Base-by-base conservation (phyloP, 768 basidiomycete genomes). In the Auricularia auricula-judae region DNA sequence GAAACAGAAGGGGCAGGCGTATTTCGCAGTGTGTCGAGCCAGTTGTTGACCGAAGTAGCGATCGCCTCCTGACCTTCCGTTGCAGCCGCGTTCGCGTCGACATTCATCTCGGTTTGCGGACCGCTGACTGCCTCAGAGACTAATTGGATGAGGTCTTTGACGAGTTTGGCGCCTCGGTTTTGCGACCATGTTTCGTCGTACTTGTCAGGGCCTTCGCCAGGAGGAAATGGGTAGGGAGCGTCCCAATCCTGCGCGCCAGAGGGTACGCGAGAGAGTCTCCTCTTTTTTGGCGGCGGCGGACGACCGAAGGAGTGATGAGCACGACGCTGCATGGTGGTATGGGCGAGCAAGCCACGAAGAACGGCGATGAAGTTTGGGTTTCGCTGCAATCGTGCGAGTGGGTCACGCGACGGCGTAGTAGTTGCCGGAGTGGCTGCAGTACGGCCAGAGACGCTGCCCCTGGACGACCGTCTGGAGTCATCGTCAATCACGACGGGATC, bases 161-260 rank as follows among this genome's bases (percentile, higher is more conserved):
- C 60, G 8, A 68, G 75, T 68, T 82, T 83, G 66, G 82, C 84
- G 4, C 82, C 81, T 35, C 89, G 81, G 42, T 86, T 81, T 58
- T 75, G 79, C 66, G 85, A 82, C 90, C 89, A 91, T 34, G 76
- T 85, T 62, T 77, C 72, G 8, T 74, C 78, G 72, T 91, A 91
- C n/a, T 78, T 76, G 18, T 80, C 71, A 2, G 90, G 88, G 1
- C 87, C 90, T 68, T 92, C 86, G 35, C 88, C 90, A 60, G 79
- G 75, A 47, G 72, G 74, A 67, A 91, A 91, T 4, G 90, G 90
- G 72, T 86, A 91, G 0, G 90, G 90, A 0, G 91, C 82, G 68
- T 91, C 88, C 90, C 90, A 92, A 70, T 91, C 88, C 1, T 73
- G 79, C 1, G 90, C 90, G 11, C 90, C 90, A 23, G 90, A 90